These are phyloP conservation scores for Aspergillus ostianus DNA, from an alignment of 495 filamentous ascomycete species.

Conservation along the genomic window DNA sequence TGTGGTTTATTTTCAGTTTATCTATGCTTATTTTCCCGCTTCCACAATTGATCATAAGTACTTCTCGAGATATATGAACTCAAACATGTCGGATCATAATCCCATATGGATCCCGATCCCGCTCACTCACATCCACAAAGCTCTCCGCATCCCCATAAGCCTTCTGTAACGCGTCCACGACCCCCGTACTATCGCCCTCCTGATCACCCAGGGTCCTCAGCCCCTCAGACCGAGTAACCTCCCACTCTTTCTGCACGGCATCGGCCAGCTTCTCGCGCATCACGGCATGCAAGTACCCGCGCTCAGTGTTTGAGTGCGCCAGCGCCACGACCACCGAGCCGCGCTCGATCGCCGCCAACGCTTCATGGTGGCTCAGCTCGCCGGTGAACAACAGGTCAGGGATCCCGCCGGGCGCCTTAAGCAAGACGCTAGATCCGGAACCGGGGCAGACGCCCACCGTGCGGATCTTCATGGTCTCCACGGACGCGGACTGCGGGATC, in stretches of 20 bases:
- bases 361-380: conserved; percentile 90
- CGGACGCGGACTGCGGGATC: conserved; percentile 56
- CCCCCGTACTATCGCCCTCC: conserved; percentile 17
- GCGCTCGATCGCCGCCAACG: conserved; percentile 79
- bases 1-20: not conserved
- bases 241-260: conserved; percentile 54
- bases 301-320: conserved; percentile 89
- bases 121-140: conserved; percentile 70
- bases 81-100: conserved; percentile 61
- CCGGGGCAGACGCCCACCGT: conserved; percentile 78
- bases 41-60: not conserved
- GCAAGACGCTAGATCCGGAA: conserved; percentile 71
- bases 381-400: conserved; percentile 84
- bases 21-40: not conserved
- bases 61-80: not conserved
- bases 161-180: conserved; percentile 39
- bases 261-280: conserved; percentile 64
- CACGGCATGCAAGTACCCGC: conserved; percentile 70
- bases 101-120: conserved; percentile 76
- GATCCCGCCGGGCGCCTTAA: conserved; percentile 54
- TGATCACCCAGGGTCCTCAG: conserved; percentile 29
- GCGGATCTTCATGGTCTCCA: conserved; percentile 54
- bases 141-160: conserved; percentile 49
- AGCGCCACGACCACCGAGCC: conserved; percentile 82
- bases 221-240: conserved; percentile 38